Conservation (phyloP, 805 yeast species). For the Metahyphopichia silvanorum region DNA sequence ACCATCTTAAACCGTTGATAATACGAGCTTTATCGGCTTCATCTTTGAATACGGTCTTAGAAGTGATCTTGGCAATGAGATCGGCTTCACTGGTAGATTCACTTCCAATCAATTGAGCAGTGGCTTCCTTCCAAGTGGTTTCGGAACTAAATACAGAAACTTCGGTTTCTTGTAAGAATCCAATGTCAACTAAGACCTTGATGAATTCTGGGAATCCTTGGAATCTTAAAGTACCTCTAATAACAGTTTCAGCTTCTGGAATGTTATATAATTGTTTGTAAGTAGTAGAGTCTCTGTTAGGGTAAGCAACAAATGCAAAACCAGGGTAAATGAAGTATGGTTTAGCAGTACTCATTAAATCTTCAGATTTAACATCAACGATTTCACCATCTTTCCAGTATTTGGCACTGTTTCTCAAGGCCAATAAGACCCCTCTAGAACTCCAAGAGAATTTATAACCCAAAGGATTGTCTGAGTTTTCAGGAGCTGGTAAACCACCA, state of each 20-base stretch:
- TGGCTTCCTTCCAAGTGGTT: conserved; percentile 85
- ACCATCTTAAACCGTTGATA: conserved; percentile 86
- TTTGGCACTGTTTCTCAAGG: conserved; percentile 89
- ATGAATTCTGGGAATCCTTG: conserved; percentile 99
- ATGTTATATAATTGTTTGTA: conserved; percentile 89
- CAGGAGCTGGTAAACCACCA: conserved; percentile 99
- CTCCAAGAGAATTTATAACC: conserved; percentile 99
- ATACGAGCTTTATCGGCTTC: conserved; percentile 84
- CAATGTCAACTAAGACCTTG: conserved; percentile 91
- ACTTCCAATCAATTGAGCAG: conserved; percentile 73
- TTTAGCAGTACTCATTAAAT: conserved; percentile 89
- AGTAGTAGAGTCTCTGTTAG: conserved; percentile 96
- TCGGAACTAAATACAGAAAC: conserved; percentile 52
- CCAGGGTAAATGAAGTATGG: conserved; percentile 97
- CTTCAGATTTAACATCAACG: conserved; percentile 79
- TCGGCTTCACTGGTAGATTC: conserved; percentile 67
- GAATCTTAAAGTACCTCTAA: conserved; percentile 96
- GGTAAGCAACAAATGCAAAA: conserved; percentile 90
- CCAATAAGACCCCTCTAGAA: conserved; percentile 94
- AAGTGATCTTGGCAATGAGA: conserved; percentile 68
- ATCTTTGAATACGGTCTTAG: conserved; percentile 76
- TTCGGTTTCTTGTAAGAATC: conserved; percentile 80
- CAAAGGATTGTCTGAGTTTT: conserved; percentile 93
- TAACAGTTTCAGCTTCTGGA: conserved; percentile 95
- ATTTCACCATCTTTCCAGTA: conserved; percentile 85